Percentiles rank a stretch among this genome's conserved stretches.
These are phyloP conservation scores for Kalanchoe fedtschenkoi DNA, from an alignment of 164 flowering plant species.

Conservation along the genomic window DNA sequence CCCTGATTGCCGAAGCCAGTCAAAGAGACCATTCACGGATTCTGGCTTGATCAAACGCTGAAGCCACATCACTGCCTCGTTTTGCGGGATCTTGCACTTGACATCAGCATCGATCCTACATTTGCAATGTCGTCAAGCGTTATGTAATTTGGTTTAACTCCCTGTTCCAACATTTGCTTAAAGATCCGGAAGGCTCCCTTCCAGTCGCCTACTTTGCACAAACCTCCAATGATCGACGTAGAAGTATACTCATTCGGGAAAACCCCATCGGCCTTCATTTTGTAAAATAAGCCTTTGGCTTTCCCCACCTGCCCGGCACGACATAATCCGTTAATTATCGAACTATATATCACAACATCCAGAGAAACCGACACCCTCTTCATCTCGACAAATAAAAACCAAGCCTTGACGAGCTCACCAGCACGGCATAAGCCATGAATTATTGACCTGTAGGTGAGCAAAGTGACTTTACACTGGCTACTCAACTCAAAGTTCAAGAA, in stretches of 20 bases:
- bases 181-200: not conserved
- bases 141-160: not conserved
- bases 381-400: not conserved
- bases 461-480: too few species aligned
- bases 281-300: not conserved
- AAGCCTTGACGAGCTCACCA: not conserved
- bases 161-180: not conserved
- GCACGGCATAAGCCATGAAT: not conserved
- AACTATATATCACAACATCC: not conserved
- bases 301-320: constrained; percentile 2
- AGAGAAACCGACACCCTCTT: not conserved
- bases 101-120: not conserved
- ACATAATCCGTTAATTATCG: constrained; percentile 10
- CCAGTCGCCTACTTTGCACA: not conserved
- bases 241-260: not conserved
- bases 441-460: not conserved
- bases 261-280: constrained; percentile 7
- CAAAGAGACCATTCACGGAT: too few species aligned
- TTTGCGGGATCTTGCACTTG: too few species aligned
- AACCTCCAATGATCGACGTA: constrained; percentile 6
- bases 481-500: too few species aligned
- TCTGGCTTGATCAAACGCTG: too few species aligned
- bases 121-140: not conserved
- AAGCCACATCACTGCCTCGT: too few species aligned
- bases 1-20: too few species aligned